A percentile compares a stretch with the other conserved stretches of the same genome.
phyloP scores from a whole-genome alignment of 192 early-diverging fungal genomes.

The Entomortierella chlamydospora region DNA sequence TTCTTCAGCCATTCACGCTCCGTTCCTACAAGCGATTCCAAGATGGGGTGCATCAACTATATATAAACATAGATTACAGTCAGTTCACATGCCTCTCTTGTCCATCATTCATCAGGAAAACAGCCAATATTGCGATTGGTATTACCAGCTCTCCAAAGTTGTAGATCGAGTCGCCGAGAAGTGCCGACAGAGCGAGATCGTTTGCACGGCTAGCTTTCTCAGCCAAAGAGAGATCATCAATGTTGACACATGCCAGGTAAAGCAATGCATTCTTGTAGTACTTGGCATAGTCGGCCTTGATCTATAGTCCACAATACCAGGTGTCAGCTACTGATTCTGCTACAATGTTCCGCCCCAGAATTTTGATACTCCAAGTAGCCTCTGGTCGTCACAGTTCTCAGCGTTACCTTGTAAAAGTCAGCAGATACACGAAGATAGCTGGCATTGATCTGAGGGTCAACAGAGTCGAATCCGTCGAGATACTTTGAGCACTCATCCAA shows the following conservation, averaged over 20 bases:
- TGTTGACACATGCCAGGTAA: slow-evolving; percentile 89
- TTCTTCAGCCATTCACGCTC: slow-evolving; percentile 87
- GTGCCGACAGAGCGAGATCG: slow-evolving; percentile 89
- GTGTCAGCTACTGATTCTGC: neutral
- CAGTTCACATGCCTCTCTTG: neutral
- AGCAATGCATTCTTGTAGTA: slow-evolving; percentile 97
- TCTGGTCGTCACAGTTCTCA: neutral
- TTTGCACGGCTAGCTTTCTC: slow-evolving; percentile 93
- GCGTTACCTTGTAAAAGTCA: slow-evolving; percentile 91
- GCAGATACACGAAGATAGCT: slow-evolving; percentile 95
- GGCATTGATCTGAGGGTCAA: slow-evolving; percentile 91
- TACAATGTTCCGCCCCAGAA: too few species aligned
- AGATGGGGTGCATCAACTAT: slow-evolving; percentile 89
- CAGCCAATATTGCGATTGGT: too few species aligned
- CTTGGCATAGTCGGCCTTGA: slow-evolving; percentile 89
- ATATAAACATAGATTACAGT: neutral
- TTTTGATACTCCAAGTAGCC: neutral
- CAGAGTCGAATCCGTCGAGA: slow-evolving; percentile 76
- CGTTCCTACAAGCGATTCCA: slow-evolving; percentile 81
- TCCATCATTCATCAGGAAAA: too few species aligned
- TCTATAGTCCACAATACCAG: slow-evolving; percentile 55
- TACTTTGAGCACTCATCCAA: slow-evolving; percentile 91
- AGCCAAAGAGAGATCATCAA: slow-evolving; percentile 79
- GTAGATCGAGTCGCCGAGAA: slow-evolving; percentile 96
- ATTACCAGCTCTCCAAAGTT: slow-evolving; percentile 98